Conservation (phyloP, 2,329 filamentous ascomycete species). For the Moelleriella libera region DNA sequence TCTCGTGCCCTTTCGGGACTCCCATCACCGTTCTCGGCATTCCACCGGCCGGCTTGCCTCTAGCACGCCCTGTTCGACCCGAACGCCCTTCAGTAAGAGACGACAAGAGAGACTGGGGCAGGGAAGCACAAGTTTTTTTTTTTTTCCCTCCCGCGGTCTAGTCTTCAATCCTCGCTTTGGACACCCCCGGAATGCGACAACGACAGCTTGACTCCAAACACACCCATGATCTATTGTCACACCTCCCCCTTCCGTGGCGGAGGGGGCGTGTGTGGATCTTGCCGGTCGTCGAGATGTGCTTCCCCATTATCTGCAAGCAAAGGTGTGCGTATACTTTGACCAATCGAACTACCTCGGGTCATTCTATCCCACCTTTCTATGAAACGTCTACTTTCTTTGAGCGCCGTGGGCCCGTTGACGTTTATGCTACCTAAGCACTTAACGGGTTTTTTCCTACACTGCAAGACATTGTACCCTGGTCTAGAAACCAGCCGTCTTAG, state of each 20-base stretch:
- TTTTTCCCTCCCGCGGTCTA: no score
- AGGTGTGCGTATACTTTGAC: background rate
- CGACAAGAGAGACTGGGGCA: no score
- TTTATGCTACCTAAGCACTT: conserved; percentile 2
- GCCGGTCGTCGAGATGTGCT: background rate
- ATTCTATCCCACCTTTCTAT: conserved; percentile 4
- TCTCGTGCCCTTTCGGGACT: no score
- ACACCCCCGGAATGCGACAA: no score
- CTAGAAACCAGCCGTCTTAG: background rate
- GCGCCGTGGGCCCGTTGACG: conserved; percentile 2
- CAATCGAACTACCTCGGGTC: background rate
- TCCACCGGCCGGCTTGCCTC: no score
- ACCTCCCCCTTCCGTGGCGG: no score
- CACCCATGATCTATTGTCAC: background rate
- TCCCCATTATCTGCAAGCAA: background rate
- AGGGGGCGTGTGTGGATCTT: background rate
- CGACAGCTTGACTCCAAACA: no score
- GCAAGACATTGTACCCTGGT: conserved; percentile 3
- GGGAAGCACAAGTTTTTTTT: no score
- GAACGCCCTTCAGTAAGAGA: no score
- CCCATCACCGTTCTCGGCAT: no score
- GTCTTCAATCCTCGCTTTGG: no score
- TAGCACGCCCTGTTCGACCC: no score
- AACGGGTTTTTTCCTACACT: background rate
- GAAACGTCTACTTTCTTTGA: conserved; percentile 1